Conservation (phyloP, 2,329 filamentous ascomycete genomes). For the Epichloe gansuensis region DNA sequence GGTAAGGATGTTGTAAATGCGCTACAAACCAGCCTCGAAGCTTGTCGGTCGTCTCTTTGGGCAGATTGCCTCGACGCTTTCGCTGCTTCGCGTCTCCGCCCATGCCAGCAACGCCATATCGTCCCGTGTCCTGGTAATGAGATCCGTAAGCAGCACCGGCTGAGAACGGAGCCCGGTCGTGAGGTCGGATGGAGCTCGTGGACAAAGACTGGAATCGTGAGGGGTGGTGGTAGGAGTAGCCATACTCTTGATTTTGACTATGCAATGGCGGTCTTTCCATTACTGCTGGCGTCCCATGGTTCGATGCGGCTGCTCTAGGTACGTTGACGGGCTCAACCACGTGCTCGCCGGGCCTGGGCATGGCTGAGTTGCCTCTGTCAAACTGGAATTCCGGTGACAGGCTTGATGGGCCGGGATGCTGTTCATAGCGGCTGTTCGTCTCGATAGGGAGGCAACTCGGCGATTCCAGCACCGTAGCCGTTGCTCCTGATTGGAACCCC, state of each 20-base stretch:
- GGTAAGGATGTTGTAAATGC: slow-evolving; percentile 74
- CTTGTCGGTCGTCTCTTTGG: slow-evolving; percentile 79
- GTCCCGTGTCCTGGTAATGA: slow-evolving; percentile 31
- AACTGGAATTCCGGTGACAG: slow-evolving; percentile 25
- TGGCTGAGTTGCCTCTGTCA: slow-evolving; percentile 22
- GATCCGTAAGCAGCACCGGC: slow-evolving; percentile 24
- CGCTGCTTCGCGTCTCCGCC: slow-evolving; percentile 37
- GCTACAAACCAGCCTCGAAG: slow-evolving; percentile 67
- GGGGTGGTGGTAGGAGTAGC: slow-evolving; percentile 31
- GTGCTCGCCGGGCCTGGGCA: slow-evolving; percentile 18
- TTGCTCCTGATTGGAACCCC: slow-evolving; percentile 15
- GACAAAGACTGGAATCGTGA: slow-evolving; percentile 34
- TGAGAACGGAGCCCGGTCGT: slow-evolving; percentile 33
- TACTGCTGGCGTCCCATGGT: not conserved
- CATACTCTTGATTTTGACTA: slow-evolving; percentile 18
- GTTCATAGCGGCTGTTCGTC: slow-evolving; percentile 22
- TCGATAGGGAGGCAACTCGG: slow-evolving; percentile 20
- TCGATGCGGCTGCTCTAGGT: not conserved
- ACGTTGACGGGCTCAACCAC: not conserved
- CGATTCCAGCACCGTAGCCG: slow-evolving; percentile 15
- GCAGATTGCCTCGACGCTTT: slow-evolving; percentile 70
- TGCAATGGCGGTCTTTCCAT: slow-evolving; percentile 17
- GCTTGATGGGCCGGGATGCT: slow-evolving; percentile 27
- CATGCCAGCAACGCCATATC: slow-evolving; percentile 26
- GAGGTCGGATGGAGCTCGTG: slow-evolving; percentile 28